Evolutionary conservation across 2,329 filamentous ascomycete species (phyloP).

Genomic region (Verticillium klebahnii): DNA sequence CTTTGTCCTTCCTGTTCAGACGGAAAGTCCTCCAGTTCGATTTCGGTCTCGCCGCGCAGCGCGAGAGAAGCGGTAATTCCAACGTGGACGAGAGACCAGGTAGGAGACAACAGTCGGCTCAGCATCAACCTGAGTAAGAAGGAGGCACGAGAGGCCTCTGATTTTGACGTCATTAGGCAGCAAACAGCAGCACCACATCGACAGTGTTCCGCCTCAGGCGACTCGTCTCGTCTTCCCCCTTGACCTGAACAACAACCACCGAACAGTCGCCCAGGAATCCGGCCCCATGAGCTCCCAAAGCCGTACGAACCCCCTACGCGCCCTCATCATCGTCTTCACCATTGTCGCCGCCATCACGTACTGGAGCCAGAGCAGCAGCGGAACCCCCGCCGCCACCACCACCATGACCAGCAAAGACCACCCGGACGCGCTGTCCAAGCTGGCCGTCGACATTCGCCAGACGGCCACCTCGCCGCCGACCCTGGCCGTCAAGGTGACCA

Average conservation of each 20-base stretch:
- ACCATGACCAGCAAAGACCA: conserved; percentile 1
- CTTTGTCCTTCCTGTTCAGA: neutral
- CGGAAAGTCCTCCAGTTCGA: neutral
- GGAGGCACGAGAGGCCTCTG: neutral
- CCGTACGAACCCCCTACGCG: conserved; percentile 1
- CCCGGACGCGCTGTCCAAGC: conserved; percentile 11
- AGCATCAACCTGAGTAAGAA: neutral
- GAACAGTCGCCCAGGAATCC: neutral
- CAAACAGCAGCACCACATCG: neutral
- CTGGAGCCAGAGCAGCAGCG: conserved; percentile 1
- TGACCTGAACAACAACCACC: neutral
- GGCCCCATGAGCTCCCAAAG: conserved; percentile 2
- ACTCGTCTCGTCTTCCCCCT: neutral
- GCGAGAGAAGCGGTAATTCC: neutral
- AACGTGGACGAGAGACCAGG: neutral
- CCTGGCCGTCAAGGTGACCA: conserved; percentile 32
- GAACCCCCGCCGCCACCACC: conserved; percentile 4
- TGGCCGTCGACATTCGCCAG: conserved; percentile 29
- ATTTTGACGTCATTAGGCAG: neutral
- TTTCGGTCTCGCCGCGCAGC: neutral
- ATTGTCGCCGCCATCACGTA: conserved; percentile 1
- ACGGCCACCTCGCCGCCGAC: conserved; percentile 27
- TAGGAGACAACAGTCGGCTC: neutral
- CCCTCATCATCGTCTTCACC: conserved; percentile 5
- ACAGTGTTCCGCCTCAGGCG: neutral